phyloP scores from a whole-genome alignment of 495 filamentous ascomycete genomes.

The Aspergillus taichungensis region DNA sequence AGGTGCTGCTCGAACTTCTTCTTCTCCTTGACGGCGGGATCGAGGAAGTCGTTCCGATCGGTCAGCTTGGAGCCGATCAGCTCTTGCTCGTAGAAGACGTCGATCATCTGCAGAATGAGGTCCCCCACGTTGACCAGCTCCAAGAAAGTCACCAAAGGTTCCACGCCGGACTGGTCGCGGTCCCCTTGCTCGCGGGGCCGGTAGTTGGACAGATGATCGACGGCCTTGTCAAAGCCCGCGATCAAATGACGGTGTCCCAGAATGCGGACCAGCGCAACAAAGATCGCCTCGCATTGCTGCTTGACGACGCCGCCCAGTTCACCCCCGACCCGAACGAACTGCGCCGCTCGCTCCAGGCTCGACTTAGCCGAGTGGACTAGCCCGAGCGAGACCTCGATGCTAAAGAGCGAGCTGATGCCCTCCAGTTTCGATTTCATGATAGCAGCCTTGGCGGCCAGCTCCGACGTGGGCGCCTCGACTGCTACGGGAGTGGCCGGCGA shows the following conservation, averaged over 20 bases:
- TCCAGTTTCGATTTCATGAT: slow-evolving; percentile 92
- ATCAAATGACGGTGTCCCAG: slow-evolving; percentile 84
- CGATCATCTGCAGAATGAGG: slow-evolving; percentile 97
- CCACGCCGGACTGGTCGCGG: slow-evolving; percentile 63
- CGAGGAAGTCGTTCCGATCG: slow-evolving; percentile 89
- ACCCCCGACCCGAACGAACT: slow-evolving; percentile 70
- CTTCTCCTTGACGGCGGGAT: slow-evolving; percentile 86
- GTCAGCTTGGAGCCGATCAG: slow-evolving; percentile 72
- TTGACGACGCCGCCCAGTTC: slow-evolving; percentile 75
- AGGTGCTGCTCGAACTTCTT: slow-evolving; percentile 99
- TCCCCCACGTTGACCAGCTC: slow-evolving; percentile 98
- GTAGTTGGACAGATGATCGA: slow-evolving; percentile 84
- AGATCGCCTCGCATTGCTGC: slow-evolving; percentile 85
- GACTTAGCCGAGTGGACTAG: slow-evolving; percentile 88
- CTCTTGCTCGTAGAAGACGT: slow-evolving; percentile 97
- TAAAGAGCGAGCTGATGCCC: slow-evolving; percentile 89
- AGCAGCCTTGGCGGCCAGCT: slow-evolving; percentile 89
- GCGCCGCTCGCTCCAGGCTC: slow-evolving; percentile 73
- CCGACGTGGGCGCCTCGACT: slow-evolving; percentile 69
- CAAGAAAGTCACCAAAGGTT: slow-evolving; percentile 89
- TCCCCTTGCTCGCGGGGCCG: slow-evolving; percentile 79
- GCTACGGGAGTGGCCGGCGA: slow-evolving; percentile 40
- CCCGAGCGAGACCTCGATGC: slow-evolving; percentile 86
- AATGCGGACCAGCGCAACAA: slow-evolving; percentile 72
- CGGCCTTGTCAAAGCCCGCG: slow-evolving; percentile 82